Evolutionary conservation across 176 grass and related monocot genomes (phyloP).

Genomic region (Rhynchospora breviuscula): DNA sequence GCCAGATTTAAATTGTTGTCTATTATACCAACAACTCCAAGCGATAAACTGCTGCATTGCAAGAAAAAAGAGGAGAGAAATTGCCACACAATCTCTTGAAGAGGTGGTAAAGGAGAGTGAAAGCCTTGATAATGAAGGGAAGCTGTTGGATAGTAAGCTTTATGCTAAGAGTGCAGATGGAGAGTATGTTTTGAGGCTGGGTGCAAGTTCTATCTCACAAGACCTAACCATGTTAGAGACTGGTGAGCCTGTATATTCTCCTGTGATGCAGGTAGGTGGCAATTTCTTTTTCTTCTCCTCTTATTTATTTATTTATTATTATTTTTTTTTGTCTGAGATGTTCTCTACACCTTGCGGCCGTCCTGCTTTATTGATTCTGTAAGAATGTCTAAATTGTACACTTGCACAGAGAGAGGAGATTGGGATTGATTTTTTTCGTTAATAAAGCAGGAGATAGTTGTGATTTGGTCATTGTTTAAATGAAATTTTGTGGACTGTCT

Average conservation of each 20-base stretch:
- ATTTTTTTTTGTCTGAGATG: background rate
- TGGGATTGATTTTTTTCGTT: background rate
- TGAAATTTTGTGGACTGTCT: background rate
- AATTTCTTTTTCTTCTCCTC: background rate
- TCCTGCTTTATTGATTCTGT: background rate
- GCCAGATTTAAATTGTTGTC: conserved; percentile 87
- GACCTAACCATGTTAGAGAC: conserved; percentile 87
- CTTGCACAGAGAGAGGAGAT: background rate
- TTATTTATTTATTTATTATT: too few species aligned
- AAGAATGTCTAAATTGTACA: background rate
- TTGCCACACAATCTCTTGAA: conserved; percentile 57
- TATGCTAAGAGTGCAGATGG: conserved; percentile 57
- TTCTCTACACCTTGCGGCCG: background rate
- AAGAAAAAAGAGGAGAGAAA: conserved; percentile 64
- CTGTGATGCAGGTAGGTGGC: conserved; percentile 65
- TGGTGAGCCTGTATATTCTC: conserved; percentile 74
- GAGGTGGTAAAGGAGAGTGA: conserved; percentile 40
- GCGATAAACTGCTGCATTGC: conserved; percentile 98
- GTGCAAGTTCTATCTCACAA: conserved; percentile 44
- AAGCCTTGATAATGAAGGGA: conserved; percentile 26
- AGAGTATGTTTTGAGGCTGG: conserved; percentile 72
- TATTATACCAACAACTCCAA: conserved; percentile 94
- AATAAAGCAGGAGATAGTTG: background rate
- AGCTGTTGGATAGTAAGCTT: conserved; percentile 28
- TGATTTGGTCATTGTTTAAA: background rate